Conservation (phyloP, 2,329 filamentous ascomycete species). For the Stachybotrys chlorohalonatus region DNA sequence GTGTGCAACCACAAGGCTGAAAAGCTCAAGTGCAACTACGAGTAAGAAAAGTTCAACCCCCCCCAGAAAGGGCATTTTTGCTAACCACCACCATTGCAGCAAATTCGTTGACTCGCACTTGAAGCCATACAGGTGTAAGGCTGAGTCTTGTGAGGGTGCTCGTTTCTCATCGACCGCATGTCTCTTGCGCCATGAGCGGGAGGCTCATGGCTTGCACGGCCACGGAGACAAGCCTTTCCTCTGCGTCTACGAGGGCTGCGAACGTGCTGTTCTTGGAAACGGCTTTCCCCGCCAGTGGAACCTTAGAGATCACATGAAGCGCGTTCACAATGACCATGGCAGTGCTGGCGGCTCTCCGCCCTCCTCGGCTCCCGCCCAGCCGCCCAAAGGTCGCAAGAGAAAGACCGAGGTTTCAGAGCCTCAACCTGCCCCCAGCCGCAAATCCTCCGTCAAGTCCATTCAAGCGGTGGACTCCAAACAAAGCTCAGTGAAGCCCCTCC, state of each 20-base stretch:
- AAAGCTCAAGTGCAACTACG: conserved; percentile 98
- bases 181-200: conserved; percentile 86
- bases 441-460: conserved; percentile 35
- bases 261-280: conserved; percentile 71
- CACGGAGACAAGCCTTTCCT: conserved; percentile 89
- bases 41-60: conserved; percentile 51
- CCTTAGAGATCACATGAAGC: conserved; percentile 92
- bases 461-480: conserved; percentile 23
- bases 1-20: conserved; percentile 84
- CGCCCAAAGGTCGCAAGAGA: conserved; percentile 46
- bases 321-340: conserved; percentile 66
- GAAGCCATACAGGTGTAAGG: conserved; percentile 94
- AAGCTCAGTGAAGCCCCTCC: conserved; percentile 27
- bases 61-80: too few species aligned
- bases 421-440: conserved; percentile 32
- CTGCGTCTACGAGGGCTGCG: conserved; percentile 80
- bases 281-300: conserved; percentile 96
- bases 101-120: conserved; percentile 96
- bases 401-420: conserved; percentile 43
- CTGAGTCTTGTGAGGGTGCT: conserved; percentile 70
- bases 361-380: conserved; percentile 17
- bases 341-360: conserved; percentile 32
- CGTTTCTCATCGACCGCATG: conserved; percentile 94
- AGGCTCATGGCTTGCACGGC: conserved; percentile 91
- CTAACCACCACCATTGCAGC: conserved; percentile 35